phyloP scores from a whole-genome alignment of 805 yeast species.

The Metschnikowia similis region DNA sequence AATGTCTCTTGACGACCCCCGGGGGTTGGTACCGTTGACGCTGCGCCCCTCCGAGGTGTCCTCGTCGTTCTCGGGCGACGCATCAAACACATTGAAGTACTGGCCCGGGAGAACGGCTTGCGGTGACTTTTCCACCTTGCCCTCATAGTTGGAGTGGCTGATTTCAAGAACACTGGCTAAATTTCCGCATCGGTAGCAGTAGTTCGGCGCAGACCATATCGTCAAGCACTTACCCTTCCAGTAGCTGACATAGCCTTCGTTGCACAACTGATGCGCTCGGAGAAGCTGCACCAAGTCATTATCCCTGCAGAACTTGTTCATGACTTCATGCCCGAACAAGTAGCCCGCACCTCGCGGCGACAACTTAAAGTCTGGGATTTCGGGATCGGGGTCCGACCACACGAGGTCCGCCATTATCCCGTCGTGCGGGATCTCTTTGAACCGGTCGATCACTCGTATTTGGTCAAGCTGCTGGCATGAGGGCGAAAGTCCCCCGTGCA shows the following conservation, averaged over 20 bases:
- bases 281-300: conserved; percentile 78
- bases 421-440: conserved; percentile 94
- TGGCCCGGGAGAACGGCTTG: conserved; percentile 46
- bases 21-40: conserved; percentile 30
- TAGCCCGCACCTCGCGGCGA: conserved; percentile 98
- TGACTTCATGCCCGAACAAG: conserved; percentile 89
- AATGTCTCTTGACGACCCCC: conserved; percentile 15
- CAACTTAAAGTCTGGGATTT: conserved; percentile 71
- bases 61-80: conserved; percentile 87
- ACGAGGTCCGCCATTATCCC: conserved; percentile 99
- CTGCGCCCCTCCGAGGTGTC: conserved; percentile 42
- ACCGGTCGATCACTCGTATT: conserved; percentile 83
- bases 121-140: conserved; percentile 11
- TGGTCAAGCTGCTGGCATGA: conserved; percentile 93
- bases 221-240: conserved; percentile 90
- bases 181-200: conserved; percentile 95
- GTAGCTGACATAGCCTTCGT: conserved; percentile 90
- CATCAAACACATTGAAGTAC: conserved; percentile 90
- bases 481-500: conserved; percentile 96
- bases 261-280: conserved; percentile 94
- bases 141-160: conserved; percentile 42
- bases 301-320: conserved; percentile 73
- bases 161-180: conserved; percentile 96
- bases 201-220: conserved; percentile 98
- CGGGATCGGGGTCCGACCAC: conserved; percentile 94